Conservation (phyloP, 1,284 basidiomycete species). For the Spongispora temasekensis region DNA sequence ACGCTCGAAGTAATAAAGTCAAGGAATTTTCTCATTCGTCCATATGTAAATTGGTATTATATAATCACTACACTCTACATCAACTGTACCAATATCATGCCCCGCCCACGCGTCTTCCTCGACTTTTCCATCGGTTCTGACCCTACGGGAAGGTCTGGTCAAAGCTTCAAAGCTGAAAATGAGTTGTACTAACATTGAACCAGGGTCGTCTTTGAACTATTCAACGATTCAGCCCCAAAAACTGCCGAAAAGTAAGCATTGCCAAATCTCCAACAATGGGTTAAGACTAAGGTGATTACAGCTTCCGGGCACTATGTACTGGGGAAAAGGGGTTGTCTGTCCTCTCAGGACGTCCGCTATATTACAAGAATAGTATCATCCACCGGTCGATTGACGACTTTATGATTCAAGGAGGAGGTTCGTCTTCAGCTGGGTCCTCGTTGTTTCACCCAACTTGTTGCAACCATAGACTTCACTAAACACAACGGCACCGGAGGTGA, state of each 20-base stretch:
- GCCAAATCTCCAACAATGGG: background rate
- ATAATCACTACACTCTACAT: slow-evolving; percentile 8
- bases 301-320: slow-evolving; percentile 87
- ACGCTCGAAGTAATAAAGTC: slow-evolving; percentile 1
- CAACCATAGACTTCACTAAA: slow-evolving; percentile 66
- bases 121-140: slow-evolving; percentile 59
- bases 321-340: slow-evolving; percentile 79
- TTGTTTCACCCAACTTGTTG: slow-evolving; percentile 3
- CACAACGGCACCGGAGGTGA: slow-evolving; percentile 83
- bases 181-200: slow-evolving; percentile 7
- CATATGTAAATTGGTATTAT: slow-evolving; percentile 5
- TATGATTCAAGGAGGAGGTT: slow-evolving; percentile 87
- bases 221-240: slow-evolving; percentile 73
- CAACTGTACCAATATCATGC: slow-evolving; percentile 14
- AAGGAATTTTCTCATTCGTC: background rate
- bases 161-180: background rate
- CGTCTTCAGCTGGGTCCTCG: background rate
- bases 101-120: slow-evolving; percentile 65
- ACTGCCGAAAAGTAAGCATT: slow-evolving; percentile 84
- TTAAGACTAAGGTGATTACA: slow-evolving; percentile 33
- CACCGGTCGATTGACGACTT: slow-evolving; percentile 84
- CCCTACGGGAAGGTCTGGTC: slow-evolving; percentile 56
- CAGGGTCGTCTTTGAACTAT: slow-evolving; percentile 83
- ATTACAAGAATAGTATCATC: slow-evolving; percentile 80
- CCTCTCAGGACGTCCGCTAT: slow-evolving; percentile 64